Base-by-base conservation (phyloP, 1,284 basidiomycete genomes). In the Naganishia cerealis region DNA sequence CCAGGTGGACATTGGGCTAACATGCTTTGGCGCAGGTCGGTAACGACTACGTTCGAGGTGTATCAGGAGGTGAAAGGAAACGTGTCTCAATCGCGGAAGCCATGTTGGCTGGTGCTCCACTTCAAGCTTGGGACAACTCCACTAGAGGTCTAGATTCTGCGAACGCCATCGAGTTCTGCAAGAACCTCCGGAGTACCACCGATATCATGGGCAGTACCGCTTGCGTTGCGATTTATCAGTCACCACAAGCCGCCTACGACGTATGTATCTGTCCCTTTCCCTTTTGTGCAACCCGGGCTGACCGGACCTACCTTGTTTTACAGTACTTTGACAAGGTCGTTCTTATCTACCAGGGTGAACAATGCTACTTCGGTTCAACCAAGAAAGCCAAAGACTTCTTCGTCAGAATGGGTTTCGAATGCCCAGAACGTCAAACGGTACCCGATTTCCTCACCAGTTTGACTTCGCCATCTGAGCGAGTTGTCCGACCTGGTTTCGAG, bases 291-390 rank as follows among this genome's bases (percentile, higher is more conserved):
- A 15, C 10, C 3, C 26, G 24, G 21, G 33, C 33, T 54, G 50
- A 63, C 33, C 8, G 18, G 13, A 29, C 18, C 6, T 43, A n/a
- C 18, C 58, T 10, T 50, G 77, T 10, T 78, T 74, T 71, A 72
- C 68, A 82, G 16, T 75, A 84, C 57, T 90, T 90, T 70, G 87
- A 90, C 82, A 89, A 90, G 76, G 86, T 88, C 48, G 84, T 84
- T 71, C 86, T 95, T 26, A 82, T 95, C 63, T 87, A 92, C 79
- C 83, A 91, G 77, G 92, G 92, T 12, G 88, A 87, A 67, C 88
- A 91, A 76, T 90, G 91, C 48, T 94, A 87, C 84, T 92, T 87
- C 76, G 92, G 92, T 6, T 86, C 87, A 8, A 84, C 87, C 0
- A 78, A 79, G 81, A 84, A 87, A 66, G 92, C 92, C 16, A 87